These are phyloP conservation scores for Mortierella sp. DNA, from an alignment of 371 early-diverging fungal genomes.

Conservation along the genomic window DNA sequence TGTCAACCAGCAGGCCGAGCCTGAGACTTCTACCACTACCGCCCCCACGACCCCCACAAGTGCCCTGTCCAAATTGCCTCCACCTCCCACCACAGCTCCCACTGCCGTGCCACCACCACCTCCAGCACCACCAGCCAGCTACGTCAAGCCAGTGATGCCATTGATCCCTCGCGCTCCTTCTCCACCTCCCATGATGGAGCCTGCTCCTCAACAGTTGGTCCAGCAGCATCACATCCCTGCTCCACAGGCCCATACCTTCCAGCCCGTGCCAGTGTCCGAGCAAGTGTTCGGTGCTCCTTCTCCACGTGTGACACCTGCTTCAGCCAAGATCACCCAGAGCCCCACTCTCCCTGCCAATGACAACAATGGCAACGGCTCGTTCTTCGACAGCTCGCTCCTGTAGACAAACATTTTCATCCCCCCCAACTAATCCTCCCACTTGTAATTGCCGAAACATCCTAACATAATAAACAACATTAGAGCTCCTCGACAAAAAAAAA, in stretches of 20 bases:
- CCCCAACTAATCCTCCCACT: no score
- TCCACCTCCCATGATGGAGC: neutral
- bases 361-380: no score
- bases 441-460: no score
- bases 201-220: constrained; percentile 18
- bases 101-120: neutral
- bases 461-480: no score
- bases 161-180: constrained; percentile 10
- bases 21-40: constrained; percentile 2
- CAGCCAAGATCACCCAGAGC: no score
- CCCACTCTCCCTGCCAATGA: no score
- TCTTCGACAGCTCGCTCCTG: no score
- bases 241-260: constrained; percentile 25
- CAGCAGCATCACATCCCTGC: constrained; percentile 34
- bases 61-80: no score
- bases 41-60: neutral
- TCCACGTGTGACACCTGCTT: constrained; percentile 31
- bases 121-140: neutral
- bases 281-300: constrained; percentile 48
- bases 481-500: no score
- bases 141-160: constrained; percentile 22
- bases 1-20: constrained; percentile 14
- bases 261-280: constrained; percentile 22
- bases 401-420: no score
- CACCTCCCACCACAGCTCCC: constrained; percentile 6